These are phyloP conservation scores for Aquilaria yunnanensis DNA, from an alignment of 345 rosid genomes.

Conservation along the genomic window DNA sequence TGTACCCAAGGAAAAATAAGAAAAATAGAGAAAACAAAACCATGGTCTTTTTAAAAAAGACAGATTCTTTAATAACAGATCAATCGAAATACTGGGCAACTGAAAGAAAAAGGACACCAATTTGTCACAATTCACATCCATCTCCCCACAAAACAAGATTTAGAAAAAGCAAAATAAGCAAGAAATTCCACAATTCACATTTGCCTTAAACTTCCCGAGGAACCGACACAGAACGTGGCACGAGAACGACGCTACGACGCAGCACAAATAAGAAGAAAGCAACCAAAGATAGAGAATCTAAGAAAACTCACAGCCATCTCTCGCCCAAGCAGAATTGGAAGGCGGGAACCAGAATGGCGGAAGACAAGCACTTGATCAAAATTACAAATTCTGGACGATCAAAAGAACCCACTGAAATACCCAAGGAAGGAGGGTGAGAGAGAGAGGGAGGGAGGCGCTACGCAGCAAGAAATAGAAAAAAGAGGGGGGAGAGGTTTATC, in stretches of 20 bases:
- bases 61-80: not conserved
- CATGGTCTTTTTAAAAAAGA: too few species aligned
- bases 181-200: not conserved
- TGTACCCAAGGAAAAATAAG: too few species aligned
- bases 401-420: slow-evolving; percentile 2
- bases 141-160: not conserved
- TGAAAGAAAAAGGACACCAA: not conserved
- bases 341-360: not conserved
- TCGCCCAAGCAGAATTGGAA: slow-evolving; percentile 15
- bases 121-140: not conserved
- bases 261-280: not conserved
- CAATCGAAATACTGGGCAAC: not conserved
- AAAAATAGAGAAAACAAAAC: too few species aligned
- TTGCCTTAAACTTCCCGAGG: not conserved
- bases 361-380: not conserved
- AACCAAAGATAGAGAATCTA: not conserved
- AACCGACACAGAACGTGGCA: not conserved
- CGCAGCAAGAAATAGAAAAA: slow-evolving; percentile 2
- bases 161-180: not conserved
- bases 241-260: too few species aligned
- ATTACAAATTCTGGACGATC: slow-evolving; percentile 3
- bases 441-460: slow-evolving; percentile 9
- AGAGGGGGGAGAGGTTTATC: slow-evolving; percentile 32
- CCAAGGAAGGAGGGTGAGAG: slow-evolving; percentile 6
- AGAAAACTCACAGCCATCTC: slow-evolving; percentile 59